Evolutionary conservation across 495 filamentous ascomycete genomes (phyloP), one percentile per base, ranked within the genome.

Genomic region (Sphaerosporella brunnea): DNA sequence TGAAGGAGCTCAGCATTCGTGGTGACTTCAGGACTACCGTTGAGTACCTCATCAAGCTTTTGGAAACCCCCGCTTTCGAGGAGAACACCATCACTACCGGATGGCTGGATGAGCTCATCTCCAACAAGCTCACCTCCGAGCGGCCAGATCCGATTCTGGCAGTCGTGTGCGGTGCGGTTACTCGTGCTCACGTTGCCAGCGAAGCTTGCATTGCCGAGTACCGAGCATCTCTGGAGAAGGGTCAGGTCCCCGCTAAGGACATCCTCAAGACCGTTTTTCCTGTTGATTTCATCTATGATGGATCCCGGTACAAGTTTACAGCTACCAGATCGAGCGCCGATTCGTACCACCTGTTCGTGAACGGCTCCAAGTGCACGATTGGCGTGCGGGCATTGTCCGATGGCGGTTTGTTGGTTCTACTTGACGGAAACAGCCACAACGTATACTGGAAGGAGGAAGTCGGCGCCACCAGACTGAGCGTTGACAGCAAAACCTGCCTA

Each of bases 361-460:
- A 99, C 59, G 92, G 90, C 28, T 95, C 90, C 45, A 95, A 92
- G 69, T 92, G 84, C 65, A 79, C 82, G 7, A 82, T 95, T 40
- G 90, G 90, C 58, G 82, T 99, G 43, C 80, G 92, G 51, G 82
- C 86, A 18, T 73, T 96, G 47, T 80, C 84, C 49, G 90, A 99
- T 55, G 90, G 90, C 66, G 90, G 90, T 59, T 72, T 99, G n/a
- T 70, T 99, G 36, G 73, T 96, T 49, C 73, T 99, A 21, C 74
- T 96, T 32, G 75, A 75, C 58, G 90, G 90, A 24, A 81, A 82
- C 60, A 88, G 82, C 60, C 90, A 99, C 75, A 99, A 90, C 63
- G 77, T 95, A 35, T 99, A 99, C 76, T 96, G 92, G 92, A 94
- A 94, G 63, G 90, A 99, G 62, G 90, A 99, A 65, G 82, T 86